phyloP scores from a whole-genome alignment of 1,139 yeast genomes.

The Debaryomyces sp. region DNA sequence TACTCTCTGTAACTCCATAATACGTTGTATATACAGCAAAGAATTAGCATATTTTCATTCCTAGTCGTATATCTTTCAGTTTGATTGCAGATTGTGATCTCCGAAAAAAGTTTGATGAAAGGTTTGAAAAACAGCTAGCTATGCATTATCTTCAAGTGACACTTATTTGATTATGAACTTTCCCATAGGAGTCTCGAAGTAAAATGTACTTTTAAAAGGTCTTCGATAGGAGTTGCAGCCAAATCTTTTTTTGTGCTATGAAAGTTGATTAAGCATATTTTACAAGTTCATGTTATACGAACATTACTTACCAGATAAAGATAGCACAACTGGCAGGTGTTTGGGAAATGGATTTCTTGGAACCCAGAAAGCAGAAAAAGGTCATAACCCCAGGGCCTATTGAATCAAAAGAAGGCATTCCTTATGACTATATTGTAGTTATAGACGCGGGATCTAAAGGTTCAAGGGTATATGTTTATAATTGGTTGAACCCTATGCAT shows the following conservation, averaged over 20 bases:
- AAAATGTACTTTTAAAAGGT: too few relatives aligned
- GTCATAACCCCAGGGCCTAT: slow-evolving; percentile 28
- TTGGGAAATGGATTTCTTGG: neutral
- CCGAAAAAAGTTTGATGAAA: too few relatives aligned
- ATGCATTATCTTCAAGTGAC: too few relatives aligned
- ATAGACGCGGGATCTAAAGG: slow-evolving; percentile 88
- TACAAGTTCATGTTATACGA: neutral
- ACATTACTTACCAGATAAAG: neutral
- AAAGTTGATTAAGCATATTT: neutral
- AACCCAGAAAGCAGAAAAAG: slow-evolving; percentile 6
- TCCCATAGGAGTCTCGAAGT: too few relatives aligned
- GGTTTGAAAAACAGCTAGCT: too few relatives aligned
- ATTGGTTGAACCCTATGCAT: slow-evolving; percentile 57
- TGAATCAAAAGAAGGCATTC: slow-evolving; percentile 42
- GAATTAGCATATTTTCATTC: too few relatives aligned
- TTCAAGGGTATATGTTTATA: slow-evolving; percentile 72
- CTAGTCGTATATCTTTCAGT: too few relatives aligned
- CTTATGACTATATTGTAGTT: slow-evolving; percentile 68
- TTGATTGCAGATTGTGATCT: too few relatives aligned
- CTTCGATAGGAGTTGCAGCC: neutral
- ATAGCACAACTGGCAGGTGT: neutral
- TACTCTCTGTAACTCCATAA: too few relatives aligned
- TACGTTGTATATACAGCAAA: too few relatives aligned
- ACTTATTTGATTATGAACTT: too few relatives aligned
- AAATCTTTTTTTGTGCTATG: neutral